Percentiles rank a stretch among this genome's conserved stretches.
These are phyloP conservation scores for Linum usitatissimum DNA, from an alignment of 345 rosid species.

Conservation along the genomic window DNA sequence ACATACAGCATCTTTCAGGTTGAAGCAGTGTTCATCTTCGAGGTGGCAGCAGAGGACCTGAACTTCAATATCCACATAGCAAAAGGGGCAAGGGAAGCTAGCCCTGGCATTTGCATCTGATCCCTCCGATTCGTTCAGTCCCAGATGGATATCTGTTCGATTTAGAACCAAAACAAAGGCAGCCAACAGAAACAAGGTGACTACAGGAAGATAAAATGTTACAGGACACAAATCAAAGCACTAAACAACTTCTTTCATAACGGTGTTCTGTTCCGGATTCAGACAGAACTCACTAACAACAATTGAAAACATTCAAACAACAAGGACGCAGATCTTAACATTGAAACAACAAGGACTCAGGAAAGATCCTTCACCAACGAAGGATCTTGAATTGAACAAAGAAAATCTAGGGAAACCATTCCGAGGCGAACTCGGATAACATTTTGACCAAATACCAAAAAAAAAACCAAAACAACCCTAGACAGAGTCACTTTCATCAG, in stretches of 20 bases:
- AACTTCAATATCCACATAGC: slow-evolving; percentile 42
- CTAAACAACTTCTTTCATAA: too few species aligned
- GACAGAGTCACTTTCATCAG: slow-evolving; percentile 8
- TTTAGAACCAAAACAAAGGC: slow-evolving; percentile 2
- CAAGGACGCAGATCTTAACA: neutral
- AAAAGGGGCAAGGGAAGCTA: slow-evolving; percentile 46
- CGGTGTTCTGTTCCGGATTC: neutral
- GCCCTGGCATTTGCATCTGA: slow-evolving; percentile 34
- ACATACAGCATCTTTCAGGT: slow-evolving; percentile 47
- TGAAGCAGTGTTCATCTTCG: slow-evolving; percentile 54
- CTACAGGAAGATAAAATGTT: neutral
- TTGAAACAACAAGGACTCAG: neutral
- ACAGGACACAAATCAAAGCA: neutral
- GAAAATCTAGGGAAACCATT: too few species aligned
- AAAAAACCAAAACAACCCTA: neutral
- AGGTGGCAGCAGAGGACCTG: slow-evolving; percentile 36
- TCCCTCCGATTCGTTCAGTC: slow-evolving; percentile 26
- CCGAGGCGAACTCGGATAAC: neutral
- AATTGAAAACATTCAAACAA: slow-evolving; percentile 2
- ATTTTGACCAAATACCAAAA: neutral
- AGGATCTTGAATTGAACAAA: too few species aligned
- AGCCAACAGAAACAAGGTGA: neutral
- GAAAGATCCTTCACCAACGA: too few species aligned
- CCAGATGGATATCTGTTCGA: slow-evolving; percentile 20
- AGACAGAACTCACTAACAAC: neutral